Conservation (phyloP, 805 yeast species). For the Saccharomycopsis babjevae region DNA sequence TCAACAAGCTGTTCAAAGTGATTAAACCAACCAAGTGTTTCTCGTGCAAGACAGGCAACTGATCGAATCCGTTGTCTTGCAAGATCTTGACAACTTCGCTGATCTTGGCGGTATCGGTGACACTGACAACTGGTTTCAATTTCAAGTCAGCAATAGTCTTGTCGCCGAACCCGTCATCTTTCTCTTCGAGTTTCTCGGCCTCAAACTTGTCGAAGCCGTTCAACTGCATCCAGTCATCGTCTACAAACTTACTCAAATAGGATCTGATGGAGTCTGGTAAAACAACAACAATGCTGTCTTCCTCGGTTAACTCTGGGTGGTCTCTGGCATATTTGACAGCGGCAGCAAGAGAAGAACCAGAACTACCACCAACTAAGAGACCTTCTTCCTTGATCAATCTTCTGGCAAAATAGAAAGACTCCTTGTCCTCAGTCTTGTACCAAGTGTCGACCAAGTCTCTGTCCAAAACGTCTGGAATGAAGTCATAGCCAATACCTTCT, state of each 20-base stretch:
- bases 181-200: conserved; percentile 22
- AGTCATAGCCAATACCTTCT: conserved; percentile 88
- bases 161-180: conserved; percentile 25
- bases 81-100: conserved; percentile 57
- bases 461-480: conserved; percentile 70
- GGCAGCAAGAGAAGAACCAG: conserved; percentile 77
- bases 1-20: conserved; percentile 63
- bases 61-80: conserved; percentile 74
- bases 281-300: conserved; percentile 67
- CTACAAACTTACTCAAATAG: conserved; percentile 77
- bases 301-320: conserved; percentile 50
- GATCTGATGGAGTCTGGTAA: conserved; percentile 85
- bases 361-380: conserved; percentile 80
- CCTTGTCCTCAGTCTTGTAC: conserved; percentile 81
- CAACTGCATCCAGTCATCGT: conserved; percentile 82
- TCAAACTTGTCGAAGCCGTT: conserved; percentile 60
- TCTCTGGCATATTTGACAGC: conserved; percentile 59
- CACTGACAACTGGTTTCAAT: conserved; percentile 73
- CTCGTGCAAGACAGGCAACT: conserved; percentile 59
- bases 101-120: conserved; percentile 47
- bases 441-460: conserved; percentile 60
- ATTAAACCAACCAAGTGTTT: conserved; percentile 67
- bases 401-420: conserved; percentile 70
- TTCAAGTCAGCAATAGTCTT: conserved; percentile 58
- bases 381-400: conserved; percentile 79